Evolutionary conservation across 225 moss, liverwort and hornwort species (phyloP).

Genomic region (Lunularia cruciata): DNA sequence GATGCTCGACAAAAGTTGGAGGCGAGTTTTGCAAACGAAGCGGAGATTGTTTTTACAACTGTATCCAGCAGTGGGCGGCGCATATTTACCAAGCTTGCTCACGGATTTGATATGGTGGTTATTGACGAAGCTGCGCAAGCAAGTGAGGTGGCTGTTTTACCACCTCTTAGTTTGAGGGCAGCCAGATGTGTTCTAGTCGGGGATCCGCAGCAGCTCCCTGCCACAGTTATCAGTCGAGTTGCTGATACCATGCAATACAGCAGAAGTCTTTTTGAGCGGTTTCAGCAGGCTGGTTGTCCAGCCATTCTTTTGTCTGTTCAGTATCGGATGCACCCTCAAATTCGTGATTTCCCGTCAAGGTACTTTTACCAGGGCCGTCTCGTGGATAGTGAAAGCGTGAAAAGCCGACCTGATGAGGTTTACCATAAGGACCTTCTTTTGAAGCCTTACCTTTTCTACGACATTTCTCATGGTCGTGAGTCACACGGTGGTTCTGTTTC

Average conservation of each 20-base stretch:
- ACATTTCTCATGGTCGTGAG: constrained; percentile 90
- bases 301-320: constrained; percentile 98
- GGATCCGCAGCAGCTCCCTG: constrained; percentile 98
- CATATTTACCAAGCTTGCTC: constrained; percentile 85
- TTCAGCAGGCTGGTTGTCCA: constrained; percentile 97
- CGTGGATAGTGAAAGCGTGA: constrained; percentile 90
- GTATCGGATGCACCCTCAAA: constrained; percentile 98
- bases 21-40: constrained; percentile 99
- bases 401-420: constrained; percentile 64
- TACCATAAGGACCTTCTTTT: constrained; percentile 81
- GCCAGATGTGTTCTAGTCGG: constrained; percentile 97
- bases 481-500: constrained; percentile 99
- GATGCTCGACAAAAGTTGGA: constrained; percentile 94
- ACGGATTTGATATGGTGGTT: constrained; percentile 99
- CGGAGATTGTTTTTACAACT: constrained; percentile 97
- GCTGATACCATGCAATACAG: constrained; percentile 99
- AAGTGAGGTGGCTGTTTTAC: constrained; percentile 96
- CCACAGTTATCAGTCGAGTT: constrained; percentile 95
- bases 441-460: constrained; percentile 93
- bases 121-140: constrained; percentile 99
- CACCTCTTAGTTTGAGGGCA: constrained; percentile 91
- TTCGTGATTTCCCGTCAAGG: constrained; percentile 93
- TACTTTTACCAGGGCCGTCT: constrained; percentile 90
- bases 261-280: constrained; percentile 95
- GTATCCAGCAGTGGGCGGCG: constrained; percentile 97